Evolutionary conservation across 345 rosid species (phyloP), one percentile per base, ranked within the genome.

Genomic region (Chamaenerion angustifolium): DNA sequence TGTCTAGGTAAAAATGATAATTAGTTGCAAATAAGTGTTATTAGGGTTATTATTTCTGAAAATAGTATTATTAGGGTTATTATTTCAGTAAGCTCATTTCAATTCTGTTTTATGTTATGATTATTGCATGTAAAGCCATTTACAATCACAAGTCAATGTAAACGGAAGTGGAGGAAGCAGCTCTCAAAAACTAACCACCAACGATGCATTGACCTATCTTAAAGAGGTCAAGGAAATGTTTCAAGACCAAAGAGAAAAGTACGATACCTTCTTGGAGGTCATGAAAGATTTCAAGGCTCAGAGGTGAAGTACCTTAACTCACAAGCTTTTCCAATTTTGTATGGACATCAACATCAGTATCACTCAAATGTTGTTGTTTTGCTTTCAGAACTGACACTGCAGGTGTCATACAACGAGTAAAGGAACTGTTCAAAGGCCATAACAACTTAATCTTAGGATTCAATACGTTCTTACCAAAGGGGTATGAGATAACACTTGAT

Each of bases 241-340:
- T 74, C 95, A 80, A 61, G 89, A 87, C 59, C 85, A 92, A 64
- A 78, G 74, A 65, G 98, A 78, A 55, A 92, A 84, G 69, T 84
- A 87, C 61, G 93, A 87, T 51, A 73, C 45, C 74, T 87, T 92
- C 54, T 76, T 87, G 62, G 95, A 82, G 64, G 87, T 87, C 76
- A 84, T 92, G 98, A 92, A 84, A 62, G 98, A 92, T 71, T 92
- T 92, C 59, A 83, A 92, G 73, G 96, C 93, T 41, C 95, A 84
- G 63, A 74, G 93, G 98, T 87, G 52, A 45, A 42, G 35, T 53
- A 11, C 16, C 61, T 60, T 40, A 21, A 46, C 31, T 35, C 50
- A 45, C 16, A 48, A 42, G 11, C n/a, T 15, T 45, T 9, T 57
- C 51, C 51, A 42, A 48, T 40, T 10, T 57, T 40, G 41, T 40